Evolutionary conservation across 2,329 filamentous ascomycete genomes (phyloP).

Genomic region (Pestalotiopsis sp.): DNA sequence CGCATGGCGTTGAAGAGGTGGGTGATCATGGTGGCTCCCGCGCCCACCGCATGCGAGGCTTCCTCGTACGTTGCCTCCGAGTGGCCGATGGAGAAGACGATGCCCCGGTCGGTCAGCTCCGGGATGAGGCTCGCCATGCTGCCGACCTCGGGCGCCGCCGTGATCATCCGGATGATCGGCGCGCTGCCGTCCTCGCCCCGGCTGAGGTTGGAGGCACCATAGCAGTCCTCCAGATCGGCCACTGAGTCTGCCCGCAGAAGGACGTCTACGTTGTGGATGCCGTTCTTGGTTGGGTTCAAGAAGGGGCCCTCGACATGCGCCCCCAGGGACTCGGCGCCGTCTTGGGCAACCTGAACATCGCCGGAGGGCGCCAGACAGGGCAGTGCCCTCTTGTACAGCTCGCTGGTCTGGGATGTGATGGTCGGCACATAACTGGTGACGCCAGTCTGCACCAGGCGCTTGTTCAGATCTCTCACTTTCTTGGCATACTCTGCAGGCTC

Average conservation of each 20-base stretch:
- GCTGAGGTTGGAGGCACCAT: constrained; percentile 71
- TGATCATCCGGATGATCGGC: constrained; percentile 74
- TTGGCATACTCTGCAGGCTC: constrained; percentile 69
- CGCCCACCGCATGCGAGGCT: constrained; percentile 69
- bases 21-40: constrained; percentile 86
- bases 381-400: constrained; percentile 80
- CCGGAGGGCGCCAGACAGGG: constrained; percentile 78
- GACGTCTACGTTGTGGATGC: constrained; percentile 78
- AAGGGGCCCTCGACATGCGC: constrained; percentile 93
- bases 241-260: constrained; percentile 67
- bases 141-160: constrained; percentile 80
- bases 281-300: constrained; percentile 80
- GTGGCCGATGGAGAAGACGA: constrained; percentile 82
- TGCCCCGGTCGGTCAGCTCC: constrained; percentile 64
- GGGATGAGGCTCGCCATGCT: constrained; percentile 71
- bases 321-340: constrained; percentile 84
- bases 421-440: constrained; percentile 90
- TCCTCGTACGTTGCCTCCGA: constrained; percentile 87
- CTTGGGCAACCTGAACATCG: constrained; percentile 55
- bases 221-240: constrained; percentile 68
- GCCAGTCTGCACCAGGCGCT: constrained; percentile 72
- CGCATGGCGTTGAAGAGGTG: constrained; percentile 95
- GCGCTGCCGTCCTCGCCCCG: constrained; percentile 36
- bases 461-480: constrained; percentile 72
- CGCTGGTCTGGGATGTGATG: constrained; percentile 76